Percentiles rank a stretch among this genome's conserved stretches.
These are phyloP conservation scores for Pachyrhizus erosus DNA, from an alignment of 306 rosid species.

Conservation along the genomic window DNA sequence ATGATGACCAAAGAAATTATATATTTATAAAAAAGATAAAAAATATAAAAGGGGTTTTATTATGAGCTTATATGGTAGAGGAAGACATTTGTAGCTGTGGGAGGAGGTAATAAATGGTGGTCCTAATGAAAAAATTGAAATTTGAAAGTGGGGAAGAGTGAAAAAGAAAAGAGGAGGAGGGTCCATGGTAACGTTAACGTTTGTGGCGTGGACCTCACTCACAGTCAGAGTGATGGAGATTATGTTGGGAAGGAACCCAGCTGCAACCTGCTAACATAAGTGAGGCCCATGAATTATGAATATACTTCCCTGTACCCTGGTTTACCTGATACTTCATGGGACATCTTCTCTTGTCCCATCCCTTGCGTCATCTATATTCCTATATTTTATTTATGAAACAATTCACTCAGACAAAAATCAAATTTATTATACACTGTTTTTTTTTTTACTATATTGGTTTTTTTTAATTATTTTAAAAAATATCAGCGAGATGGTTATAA, in stretches of 20 bases:
- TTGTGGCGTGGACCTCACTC: conserved; percentile 33
- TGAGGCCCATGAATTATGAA: conserved; percentile 39
- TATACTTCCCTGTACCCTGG: conserved; percentile 21
- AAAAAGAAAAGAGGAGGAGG: background rate
- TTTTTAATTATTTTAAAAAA: too few species aligned
- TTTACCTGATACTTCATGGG: background rate
- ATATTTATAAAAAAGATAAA: too few species aligned
- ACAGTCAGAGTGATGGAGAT: background rate
- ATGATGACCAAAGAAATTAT: too few species aligned
- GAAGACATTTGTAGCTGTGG: background rate
- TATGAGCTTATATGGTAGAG: background rate
- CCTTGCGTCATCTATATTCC: background rate
- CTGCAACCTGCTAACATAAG: conserved; percentile 10
- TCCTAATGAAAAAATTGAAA: background rate
- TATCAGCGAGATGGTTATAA: too few species aligned
- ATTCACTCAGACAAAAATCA: too few species aligned
- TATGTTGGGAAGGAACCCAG: conserved; percentile 41
- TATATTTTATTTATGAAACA: too few species aligned
- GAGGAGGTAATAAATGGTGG: conserved; percentile 6
- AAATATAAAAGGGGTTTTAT: too few species aligned
- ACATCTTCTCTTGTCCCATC: background rate
- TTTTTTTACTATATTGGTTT: too few species aligned
- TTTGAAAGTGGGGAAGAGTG: background rate
- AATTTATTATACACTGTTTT: too few species aligned
- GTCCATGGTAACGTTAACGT: conserved; percentile 30